These are phyloP conservation scores for Phaffomyces opuntiae DNA, from an alignment of 805 yeast genomes.

Conservation along the genomic window DNA sequence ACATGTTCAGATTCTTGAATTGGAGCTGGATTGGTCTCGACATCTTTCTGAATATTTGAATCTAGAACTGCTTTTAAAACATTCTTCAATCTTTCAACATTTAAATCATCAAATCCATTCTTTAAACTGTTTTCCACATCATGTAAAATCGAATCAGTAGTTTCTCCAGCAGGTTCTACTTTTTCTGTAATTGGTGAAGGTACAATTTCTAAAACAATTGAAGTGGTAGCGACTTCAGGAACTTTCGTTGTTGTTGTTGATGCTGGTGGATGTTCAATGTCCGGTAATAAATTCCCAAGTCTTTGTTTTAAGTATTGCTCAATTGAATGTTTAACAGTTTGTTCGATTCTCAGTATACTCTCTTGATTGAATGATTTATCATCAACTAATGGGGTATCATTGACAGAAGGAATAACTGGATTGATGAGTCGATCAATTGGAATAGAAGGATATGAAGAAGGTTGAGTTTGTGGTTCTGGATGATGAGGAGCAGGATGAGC, in stretches of 20 bases:
- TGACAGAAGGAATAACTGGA: not conserved
- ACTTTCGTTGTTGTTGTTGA: not conserved
- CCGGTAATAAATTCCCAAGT: conserved; percentile 2
- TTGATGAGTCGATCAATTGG: no score
- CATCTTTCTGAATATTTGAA: not conserved
- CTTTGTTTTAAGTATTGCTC: conserved; percentile 6
- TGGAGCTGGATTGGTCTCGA: no score
- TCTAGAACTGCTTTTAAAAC: conserved; percentile 1
- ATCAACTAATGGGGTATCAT: not conserved
- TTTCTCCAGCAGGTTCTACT: not conserved
- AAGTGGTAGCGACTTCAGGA: not conserved
- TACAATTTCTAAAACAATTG: not conserved
- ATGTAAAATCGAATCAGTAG: not conserved
- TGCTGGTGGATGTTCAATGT: not conserved
- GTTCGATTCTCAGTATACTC: not conserved
- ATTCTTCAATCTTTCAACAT: conserved; percentile 3
- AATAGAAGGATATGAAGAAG: no score
- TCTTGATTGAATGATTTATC: not conserved
- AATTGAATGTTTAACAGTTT: conserved; percentile 1
- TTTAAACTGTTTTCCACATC: conserved; percentile 1
- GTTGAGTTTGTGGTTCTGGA: not conserved
- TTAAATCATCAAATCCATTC: conserved; percentile 2
- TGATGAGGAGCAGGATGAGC: not conserved
- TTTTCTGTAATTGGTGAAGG: not conserved
- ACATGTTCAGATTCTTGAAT: not conserved